Percentiles rank a stretch among this genome's conserved stretches.
Conservation (phyloP, 257 asterid species). For the Solanum etuberosum region DNA sequence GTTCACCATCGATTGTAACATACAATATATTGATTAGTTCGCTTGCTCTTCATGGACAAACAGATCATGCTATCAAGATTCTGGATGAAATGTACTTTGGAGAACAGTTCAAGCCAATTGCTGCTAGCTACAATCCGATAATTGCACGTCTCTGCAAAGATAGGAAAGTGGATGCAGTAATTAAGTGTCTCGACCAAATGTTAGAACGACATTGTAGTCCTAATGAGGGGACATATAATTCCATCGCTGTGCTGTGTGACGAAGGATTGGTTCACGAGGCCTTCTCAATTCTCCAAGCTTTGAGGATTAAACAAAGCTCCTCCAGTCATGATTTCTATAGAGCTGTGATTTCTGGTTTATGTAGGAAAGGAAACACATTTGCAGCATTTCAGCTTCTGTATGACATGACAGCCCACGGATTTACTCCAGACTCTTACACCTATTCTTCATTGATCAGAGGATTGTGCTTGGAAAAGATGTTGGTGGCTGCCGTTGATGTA, state of each 20-base stretch:
- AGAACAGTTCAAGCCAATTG: conserved; percentile 49
- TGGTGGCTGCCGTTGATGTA: conserved; percentile 51
- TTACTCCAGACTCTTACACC: conserved; percentile 62
- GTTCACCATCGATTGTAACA: conserved; percentile 60
- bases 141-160: conserved; percentile 53
- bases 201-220: conserved; percentile 36
- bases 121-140: conserved; percentile 75
- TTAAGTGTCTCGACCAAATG: conserved; percentile 57
- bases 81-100: conserved; percentile 52
- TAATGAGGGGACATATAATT: conserved; percentile 72
- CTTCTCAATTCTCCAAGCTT: conserved; percentile 44
- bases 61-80: conserved; percentile 56
- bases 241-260: conserved; percentile 60
- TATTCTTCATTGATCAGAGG: conserved; percentile 79
- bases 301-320: conserved; percentile 37
- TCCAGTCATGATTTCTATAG: conserved; percentile 49
- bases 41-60: conserved; percentile 58
- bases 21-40: conserved; percentile 63
- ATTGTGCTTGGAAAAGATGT: conserved; percentile 67
- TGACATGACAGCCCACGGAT: conserved; percentile 50
- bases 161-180: conserved; percentile 44
- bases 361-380: conserved; percentile 65
- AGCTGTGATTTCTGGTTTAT: conserved; percentile 46
- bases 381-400: conserved; percentile 58
- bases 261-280: conserved; percentile 68